Conservation (phyloP, 2,329 filamentous ascomycete genomes). For the Pezicula radicicola region DNA sequence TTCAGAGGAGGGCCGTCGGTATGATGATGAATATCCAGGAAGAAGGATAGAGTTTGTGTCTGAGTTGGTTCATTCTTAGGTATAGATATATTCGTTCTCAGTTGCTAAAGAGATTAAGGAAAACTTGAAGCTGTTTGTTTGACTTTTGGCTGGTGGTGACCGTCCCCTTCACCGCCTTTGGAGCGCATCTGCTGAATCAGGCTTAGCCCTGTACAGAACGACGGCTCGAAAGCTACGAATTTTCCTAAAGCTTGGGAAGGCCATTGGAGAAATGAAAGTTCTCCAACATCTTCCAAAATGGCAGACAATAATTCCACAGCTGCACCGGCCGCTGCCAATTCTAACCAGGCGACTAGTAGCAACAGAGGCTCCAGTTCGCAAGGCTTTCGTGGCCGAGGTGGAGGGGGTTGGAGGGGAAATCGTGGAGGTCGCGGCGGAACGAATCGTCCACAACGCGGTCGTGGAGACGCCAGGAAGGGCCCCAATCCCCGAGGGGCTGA, state of each 20-base stretch:
- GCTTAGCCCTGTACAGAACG: neutral
- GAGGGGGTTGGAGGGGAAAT: constrained; percentile 17
- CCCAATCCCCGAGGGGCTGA: constrained; percentile 30
- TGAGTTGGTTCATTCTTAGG: too few relatives aligned
- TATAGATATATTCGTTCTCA: too few relatives aligned
- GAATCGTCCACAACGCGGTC: constrained; percentile 8
- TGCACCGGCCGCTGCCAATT: constrained; percentile 4
- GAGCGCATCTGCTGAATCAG: neutral
- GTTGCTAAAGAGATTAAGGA: too few relatives aligned
- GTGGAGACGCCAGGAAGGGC: constrained; percentile 48
- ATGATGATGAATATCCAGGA: too few relatives aligned
- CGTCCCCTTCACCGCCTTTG: neutral
- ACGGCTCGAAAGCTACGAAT: neutral
- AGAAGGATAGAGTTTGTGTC: too few relatives aligned
- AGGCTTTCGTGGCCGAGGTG: constrained; percentile 7
- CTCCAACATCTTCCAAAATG: constrained; percentile 18
- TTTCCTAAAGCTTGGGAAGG: neutral
- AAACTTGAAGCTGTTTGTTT: too few relatives aligned
- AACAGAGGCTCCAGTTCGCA: constrained; percentile 8
- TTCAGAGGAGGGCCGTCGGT: too few relatives aligned
- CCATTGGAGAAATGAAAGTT: constrained; percentile 11
- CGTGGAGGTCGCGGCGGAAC: constrained; percentile 16
- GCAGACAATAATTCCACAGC: constrained; percentile 18
- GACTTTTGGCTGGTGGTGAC: too few relatives aligned
- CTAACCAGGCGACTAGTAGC: constrained; percentile 4